Conservation (phyloP, 352 stramenopile species). For the Phytophthora sojae region DNA sequence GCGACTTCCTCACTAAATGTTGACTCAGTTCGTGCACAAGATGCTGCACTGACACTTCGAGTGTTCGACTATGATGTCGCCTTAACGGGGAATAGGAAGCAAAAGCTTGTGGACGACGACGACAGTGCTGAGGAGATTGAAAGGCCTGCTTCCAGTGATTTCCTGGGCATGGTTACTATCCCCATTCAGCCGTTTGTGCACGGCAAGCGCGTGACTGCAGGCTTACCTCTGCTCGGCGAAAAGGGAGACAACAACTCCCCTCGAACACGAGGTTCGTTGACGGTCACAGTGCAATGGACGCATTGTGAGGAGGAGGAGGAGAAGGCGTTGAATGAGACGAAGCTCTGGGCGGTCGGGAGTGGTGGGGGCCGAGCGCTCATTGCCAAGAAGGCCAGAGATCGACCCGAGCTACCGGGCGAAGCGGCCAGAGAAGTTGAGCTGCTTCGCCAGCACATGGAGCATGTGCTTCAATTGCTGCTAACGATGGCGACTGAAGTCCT, state of each 20-base stretch:
- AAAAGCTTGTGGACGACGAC: constrained; percentile 11
- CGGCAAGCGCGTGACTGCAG: constrained; percentile 46
- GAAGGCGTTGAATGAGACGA: constrained; percentile 12
- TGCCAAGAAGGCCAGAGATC: constrained; percentile 27
- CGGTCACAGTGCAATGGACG: constrained; percentile 66
- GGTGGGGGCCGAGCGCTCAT: constrained; percentile 24
- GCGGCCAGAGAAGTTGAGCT: constrained; percentile 20
- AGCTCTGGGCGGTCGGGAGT: constrained; percentile 36
- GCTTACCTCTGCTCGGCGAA: constrained; percentile 46
- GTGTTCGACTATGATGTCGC: constrained; percentile 61
- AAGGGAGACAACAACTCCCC: constrained; percentile 36
- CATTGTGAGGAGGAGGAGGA: constrained; percentile 36
- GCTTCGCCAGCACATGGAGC: constrained; percentile 29
- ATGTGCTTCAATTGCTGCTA: constrained; percentile 32
- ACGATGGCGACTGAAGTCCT: constrained; percentile 41
- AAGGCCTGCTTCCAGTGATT: constrained; percentile 34
- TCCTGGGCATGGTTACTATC: constrained; percentile 54
- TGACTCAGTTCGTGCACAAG: background rate
- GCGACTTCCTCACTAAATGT: background rate
- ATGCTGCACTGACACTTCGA: constrained; percentile 21
- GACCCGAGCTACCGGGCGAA: constrained; percentile 36
- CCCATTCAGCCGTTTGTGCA: constrained; percentile 53
- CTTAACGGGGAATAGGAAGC: constrained; percentile 1
- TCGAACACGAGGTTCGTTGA: constrained; percentile 47
- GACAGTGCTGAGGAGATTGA: constrained; percentile 2